Percentiles rank a stretch among this genome's conserved stretches.
These are phyloP conservation scores for Ganoderma boninense DNA, from an alignment of 1,284 basidiomycete genomes.

Conservation along the genomic window DNA sequence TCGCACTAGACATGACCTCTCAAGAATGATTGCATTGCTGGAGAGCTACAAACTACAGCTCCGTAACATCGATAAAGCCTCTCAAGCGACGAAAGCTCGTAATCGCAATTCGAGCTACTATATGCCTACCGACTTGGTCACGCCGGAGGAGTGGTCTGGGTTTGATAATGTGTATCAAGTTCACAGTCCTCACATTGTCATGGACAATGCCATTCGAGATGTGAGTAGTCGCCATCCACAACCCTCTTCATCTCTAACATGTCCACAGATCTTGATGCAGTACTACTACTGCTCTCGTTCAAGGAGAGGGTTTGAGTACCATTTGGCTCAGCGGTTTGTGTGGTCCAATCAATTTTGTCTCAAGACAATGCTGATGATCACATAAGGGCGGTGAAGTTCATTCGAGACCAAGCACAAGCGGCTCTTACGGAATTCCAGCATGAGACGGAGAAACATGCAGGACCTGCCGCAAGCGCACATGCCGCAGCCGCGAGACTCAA, in stretches of 20 bases:
- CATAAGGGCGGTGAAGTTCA: slow-evolving; percentile 86
- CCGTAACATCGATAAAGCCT: slow-evolving; percentile 52
- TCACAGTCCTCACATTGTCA: slow-evolving; percentile 86
- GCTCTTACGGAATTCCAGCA: slow-evolving; percentile 46
- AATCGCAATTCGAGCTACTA: slow-evolving; percentile 58
- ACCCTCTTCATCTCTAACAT: neutral
- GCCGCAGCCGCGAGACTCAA: slow-evolving; percentile 69
- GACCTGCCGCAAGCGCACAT: slow-evolving; percentile 56
- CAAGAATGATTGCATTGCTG: slow-evolving; percentile 67
- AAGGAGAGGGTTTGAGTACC: slow-evolving; percentile 85
- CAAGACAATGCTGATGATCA: slow-evolving; percentile 17
- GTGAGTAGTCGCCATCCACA: slow-evolving; percentile 21
- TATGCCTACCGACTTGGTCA: slow-evolving; percentile 71
- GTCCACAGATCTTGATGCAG: slow-evolving; percentile 78
- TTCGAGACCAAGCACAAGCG: slow-evolving; percentile 78
- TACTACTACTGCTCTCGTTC: slow-evolving; percentile 90
- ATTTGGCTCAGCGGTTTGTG: slow-evolving; percentile 83
- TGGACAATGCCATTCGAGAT: slow-evolving; percentile 76
- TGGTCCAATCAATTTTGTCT: neutral
- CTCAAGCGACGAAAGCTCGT: slow-evolving; percentile 41
- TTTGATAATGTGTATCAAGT: slow-evolving; percentile 94
- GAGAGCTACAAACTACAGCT: slow-evolving; percentile 70
- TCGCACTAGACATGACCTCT: slow-evolving; percentile 29
- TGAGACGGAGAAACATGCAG: slow-evolving; percentile 45
- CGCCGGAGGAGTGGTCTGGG: slow-evolving; percentile 78